Base-by-base conservation (phyloP, 2,329 filamentous ascomycete species). In the Diaporthe capsici region DNA sequence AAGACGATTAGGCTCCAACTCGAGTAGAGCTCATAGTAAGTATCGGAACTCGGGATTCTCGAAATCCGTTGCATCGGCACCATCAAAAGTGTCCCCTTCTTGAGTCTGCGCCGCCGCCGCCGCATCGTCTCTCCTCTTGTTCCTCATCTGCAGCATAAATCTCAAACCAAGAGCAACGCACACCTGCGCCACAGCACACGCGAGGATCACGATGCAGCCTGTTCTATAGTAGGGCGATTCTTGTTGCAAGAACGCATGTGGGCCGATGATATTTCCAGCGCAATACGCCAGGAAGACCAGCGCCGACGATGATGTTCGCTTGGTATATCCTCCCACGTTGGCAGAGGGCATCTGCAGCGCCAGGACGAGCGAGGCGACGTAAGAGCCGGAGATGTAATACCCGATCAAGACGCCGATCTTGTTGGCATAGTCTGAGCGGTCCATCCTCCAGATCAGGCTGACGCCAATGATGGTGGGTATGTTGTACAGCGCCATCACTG, bases 401-500 rank as follows among this genome's bases (percentile, higher is more conserved):
- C 87, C 88, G 34, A 88, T 84, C 0, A 91, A 81, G 0, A 89
- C 83, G 1, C 88, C 89, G 39, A 86, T 82, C 76, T 86, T 82
- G 77, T 87, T 84, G 17, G 78, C 79, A 6, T 71, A 71, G 47
- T 39, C 49, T 71, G 68, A 81, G 76, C 71, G 84, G 78, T 74
- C 80, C 42, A 91, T 79, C 77, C 88, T 84, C 88, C 89, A 91
- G 60, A 91, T 84, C 3, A 91, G 80, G 47, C 80, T 81, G 3
- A 85, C 84, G 0, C 88, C 89, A 20, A 88, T 79, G 1, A 90
- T 84, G 0, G 89, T 90, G 0, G 89, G 89, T 17, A 87, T 63
- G 5, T 90, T 80, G 79, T 89, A 91, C 0, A 86, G 70, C 3
- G 84, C 83, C 89, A 91, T 91, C 72, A 90, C 84, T 31, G 84